These are phyloP conservation scores for Triangularia setosa DNA, from an alignment of 2,329 filamentous ascomycete species.

Conservation along the genomic window DNA sequence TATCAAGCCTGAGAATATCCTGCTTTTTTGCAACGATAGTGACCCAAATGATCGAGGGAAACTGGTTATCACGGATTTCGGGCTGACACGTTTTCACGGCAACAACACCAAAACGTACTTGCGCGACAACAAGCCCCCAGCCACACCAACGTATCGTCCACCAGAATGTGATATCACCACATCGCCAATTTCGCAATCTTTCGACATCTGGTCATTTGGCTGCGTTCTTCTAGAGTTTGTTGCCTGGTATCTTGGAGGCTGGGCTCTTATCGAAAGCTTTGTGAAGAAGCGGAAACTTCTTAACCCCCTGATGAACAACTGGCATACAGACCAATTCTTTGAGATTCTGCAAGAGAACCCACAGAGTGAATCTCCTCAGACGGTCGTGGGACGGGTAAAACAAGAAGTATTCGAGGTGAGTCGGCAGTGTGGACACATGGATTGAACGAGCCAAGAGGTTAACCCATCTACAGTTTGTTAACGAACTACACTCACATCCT, in stretches of 20 bases:
- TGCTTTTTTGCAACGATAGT: conserved; percentile 11
- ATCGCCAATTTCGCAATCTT: not conserved
- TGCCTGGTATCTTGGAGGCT: conserved; percentile 12
- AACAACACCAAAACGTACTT: conserved; percentile 5
- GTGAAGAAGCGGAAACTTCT: conserved; percentile 1
- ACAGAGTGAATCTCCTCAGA: not conserved
- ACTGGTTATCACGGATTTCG: conserved; percentile 16
- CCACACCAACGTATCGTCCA: conserved; percentile 10
- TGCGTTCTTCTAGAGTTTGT: conserved; percentile 16
- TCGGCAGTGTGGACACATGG: not conserved
- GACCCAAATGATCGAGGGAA: not conserved
- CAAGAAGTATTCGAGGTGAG: conserved; percentile 6
- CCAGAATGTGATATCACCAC: conserved; percentile 10
- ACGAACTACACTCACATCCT: conserved; percentile 6
- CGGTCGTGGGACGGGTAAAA: conserved; percentile 1
- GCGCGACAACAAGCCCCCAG: not conserved
- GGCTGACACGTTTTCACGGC: conserved; percentile 6
- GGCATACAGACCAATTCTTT: conserved; percentile 10
- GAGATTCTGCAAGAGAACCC: conserved; percentile 2
- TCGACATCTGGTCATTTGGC: conserved; percentile 18
- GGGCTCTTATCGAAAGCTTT: not conserved
- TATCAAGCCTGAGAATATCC: conserved; percentile 18
- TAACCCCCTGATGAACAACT: not conserved
- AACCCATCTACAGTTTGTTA: conserved; percentile 6
- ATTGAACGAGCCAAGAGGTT: not conserved